phyloP scores from a whole-genome alignment of 129 eudicot species.

The Erigeron canadensis region DNA sequence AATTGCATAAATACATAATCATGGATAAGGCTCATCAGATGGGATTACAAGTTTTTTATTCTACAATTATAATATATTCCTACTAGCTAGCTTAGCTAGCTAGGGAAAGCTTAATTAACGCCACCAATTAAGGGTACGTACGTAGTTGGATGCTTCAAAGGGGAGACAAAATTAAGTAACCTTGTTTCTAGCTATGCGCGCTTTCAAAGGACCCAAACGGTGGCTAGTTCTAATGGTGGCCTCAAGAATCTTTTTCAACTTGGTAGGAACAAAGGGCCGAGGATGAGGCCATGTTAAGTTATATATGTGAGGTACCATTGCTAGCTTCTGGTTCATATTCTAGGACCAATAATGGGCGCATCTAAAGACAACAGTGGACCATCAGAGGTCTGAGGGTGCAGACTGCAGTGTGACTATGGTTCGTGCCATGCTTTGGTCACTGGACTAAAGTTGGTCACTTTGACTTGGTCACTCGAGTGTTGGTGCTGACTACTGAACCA shows the following conservation, averaged over 20 bases:
- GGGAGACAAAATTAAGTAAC: too few relatives aligned
- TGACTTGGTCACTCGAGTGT: neutral
- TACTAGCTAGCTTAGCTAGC: too few relatives aligned
- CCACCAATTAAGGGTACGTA: too few relatives aligned
- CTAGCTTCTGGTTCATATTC: conserved; percentile 13
- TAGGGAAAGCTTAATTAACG: too few relatives aligned
- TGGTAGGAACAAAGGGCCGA: conserved; percentile 1
- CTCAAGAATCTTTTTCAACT: neutral
- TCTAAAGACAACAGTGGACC: conserved; percentile 14
- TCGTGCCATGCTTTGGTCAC: neutral
- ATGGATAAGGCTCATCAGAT: too few relatives aligned
- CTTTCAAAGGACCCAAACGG: neutral
- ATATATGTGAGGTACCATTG: neutral
- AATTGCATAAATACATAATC: too few relatives aligned
- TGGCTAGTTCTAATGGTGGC: neutral
- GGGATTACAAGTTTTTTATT: too few relatives aligned
- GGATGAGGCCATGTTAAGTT: too few relatives aligned
- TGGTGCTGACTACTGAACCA: neutral
- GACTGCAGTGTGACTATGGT: neutral
- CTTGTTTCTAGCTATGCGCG: too few relatives aligned
- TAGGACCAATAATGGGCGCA: conserved; percentile 20
- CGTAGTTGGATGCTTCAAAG: too few relatives aligned
- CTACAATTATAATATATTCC: too few relatives aligned
- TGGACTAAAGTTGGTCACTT: neutral
- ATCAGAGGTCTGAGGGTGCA: conserved; percentile 1